These are phyloP conservation scores for Neofusicoccum cordaticola DNA, from an alignment of 2,329 filamentous ascomycete genomes.

Conservation along the genomic window DNA sequence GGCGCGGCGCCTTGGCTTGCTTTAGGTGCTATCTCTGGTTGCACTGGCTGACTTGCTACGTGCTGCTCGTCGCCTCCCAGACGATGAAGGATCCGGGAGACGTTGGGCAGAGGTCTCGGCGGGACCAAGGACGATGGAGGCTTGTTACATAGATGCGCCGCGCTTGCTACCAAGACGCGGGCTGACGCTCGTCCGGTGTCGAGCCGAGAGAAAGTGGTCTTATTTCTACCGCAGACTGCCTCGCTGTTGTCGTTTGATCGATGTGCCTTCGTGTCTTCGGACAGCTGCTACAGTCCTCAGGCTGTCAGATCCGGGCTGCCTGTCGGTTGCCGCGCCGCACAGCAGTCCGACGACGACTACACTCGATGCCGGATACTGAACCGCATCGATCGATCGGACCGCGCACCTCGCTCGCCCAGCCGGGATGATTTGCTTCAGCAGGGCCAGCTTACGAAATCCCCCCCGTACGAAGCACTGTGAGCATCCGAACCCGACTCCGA, in stretches of 20 bases:
- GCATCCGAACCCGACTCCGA: background rate
- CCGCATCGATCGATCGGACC: background rate
- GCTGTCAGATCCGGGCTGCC: background rate
- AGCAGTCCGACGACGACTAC: background rate
- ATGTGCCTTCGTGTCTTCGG: background rate
- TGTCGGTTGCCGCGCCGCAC: background rate
- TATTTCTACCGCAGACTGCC: background rate
- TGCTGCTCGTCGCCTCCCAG: too few species aligned
- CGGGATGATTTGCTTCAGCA: background rate
- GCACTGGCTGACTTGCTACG: too few species aligned
- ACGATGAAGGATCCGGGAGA: background rate
- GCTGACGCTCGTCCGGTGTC: background rate
- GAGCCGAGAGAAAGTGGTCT: background rate
- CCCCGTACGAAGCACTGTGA: background rate
- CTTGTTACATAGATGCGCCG: background rate
- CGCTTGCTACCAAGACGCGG: background rate
- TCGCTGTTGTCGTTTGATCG: background rate
- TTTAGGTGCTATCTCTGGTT: background rate
- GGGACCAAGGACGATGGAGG: too few species aligned
- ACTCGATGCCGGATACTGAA: background rate
- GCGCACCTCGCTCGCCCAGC: background rate
- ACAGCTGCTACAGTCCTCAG: background rate
- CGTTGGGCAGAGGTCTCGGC: too few species aligned
- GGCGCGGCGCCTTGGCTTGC: background rate
- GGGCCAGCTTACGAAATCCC: background rate